Evolutionary conservation across 2,329 filamentous ascomycete genomes (phyloP).

Genomic region (Ceratocystis ficicola): DNA sequence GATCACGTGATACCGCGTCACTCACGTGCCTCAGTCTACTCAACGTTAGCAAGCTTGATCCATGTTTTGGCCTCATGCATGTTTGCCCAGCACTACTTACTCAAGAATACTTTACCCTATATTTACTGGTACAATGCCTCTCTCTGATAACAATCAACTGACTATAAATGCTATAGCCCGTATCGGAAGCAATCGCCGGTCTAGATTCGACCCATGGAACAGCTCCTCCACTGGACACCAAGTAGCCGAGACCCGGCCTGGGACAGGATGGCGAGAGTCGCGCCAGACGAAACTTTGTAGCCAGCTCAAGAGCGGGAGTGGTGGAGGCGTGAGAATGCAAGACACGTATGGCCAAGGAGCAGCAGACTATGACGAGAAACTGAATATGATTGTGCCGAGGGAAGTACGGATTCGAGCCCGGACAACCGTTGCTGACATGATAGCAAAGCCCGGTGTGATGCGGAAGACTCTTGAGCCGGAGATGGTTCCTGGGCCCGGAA

Average conservation of each 20-base stretch:
- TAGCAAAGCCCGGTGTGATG: constrained; percentile 27
- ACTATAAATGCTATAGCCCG: constrained; percentile 24
- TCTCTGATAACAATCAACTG: constrained; percentile 4
- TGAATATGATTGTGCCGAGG: constrained; percentile 35
- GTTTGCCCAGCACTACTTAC: not conserved
- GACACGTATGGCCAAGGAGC: constrained; percentile 56
- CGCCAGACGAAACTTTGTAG: constrained; percentile 55
- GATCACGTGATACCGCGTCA: constrained; percentile 22
- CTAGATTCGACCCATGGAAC: constrained; percentile 57
- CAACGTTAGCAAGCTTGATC: too few species aligned
- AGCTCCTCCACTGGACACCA: constrained; percentile 68
- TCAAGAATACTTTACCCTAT: not conserved
- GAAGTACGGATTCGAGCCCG: constrained; percentile 32
- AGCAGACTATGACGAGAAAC: constrained; percentile 39
- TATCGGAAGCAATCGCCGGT: constrained; percentile 34
- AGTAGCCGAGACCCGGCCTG: constrained; percentile 53
- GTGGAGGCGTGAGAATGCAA: constrained; percentile 47
- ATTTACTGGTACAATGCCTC: not conserved
- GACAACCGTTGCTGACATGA: constrained; percentile 43
- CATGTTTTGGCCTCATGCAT: too few species aligned
- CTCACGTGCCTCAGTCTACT: constrained; percentile 23
- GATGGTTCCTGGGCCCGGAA: not conserved
- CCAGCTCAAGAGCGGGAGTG: constrained; percentile 51
- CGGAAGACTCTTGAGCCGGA: constrained; percentile 12
- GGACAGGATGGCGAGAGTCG: constrained; percentile 57